Conservation (phyloP, 257 asterid genomes). For the Solanum sitiens region DNA sequence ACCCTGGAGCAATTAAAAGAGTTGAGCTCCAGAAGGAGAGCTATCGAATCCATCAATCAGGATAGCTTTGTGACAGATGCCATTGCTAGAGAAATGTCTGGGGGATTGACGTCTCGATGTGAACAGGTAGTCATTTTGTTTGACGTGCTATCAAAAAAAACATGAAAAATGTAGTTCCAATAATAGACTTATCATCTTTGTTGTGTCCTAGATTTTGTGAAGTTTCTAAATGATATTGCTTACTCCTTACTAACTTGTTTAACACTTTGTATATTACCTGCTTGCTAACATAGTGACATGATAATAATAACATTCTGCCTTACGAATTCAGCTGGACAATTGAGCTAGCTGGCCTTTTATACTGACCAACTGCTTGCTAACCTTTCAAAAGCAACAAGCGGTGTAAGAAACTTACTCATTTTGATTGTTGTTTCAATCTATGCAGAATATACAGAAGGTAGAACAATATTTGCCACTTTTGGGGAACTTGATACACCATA, state of each 20-base stretch:
- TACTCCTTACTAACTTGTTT: background rate
- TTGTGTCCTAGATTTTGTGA: background rate
- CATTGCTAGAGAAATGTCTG: constrained; percentile 68
- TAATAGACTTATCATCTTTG: background rate
- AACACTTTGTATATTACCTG: background rate
- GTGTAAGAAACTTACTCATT: background rate
- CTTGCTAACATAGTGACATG: background rate
- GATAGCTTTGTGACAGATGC: constrained; percentile 42
- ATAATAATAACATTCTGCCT: background rate
- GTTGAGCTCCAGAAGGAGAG: constrained; percentile 55
- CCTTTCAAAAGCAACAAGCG: background rate
- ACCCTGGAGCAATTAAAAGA: constrained; percentile 60
- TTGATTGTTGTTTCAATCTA: background rate
- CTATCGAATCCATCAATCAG: constrained; percentile 31
- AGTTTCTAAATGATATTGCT: background rate
- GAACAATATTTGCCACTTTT: constrained; percentile 53
- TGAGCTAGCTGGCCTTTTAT: background rate
- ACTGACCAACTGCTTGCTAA: background rate
- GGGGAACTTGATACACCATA: constrained; percentile 35
- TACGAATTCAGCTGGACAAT: background rate
- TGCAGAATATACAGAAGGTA: constrained; percentile 55
- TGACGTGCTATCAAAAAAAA: background rate
- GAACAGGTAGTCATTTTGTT: constrained; percentile 27
- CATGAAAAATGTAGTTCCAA: background rate
- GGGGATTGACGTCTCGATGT: constrained; percentile 55